These are phyloP conservation scores for Achaetomiella virescens DNA, from an alignment of 495 filamentous ascomycete species.

Conservation along the genomic window DNA sequence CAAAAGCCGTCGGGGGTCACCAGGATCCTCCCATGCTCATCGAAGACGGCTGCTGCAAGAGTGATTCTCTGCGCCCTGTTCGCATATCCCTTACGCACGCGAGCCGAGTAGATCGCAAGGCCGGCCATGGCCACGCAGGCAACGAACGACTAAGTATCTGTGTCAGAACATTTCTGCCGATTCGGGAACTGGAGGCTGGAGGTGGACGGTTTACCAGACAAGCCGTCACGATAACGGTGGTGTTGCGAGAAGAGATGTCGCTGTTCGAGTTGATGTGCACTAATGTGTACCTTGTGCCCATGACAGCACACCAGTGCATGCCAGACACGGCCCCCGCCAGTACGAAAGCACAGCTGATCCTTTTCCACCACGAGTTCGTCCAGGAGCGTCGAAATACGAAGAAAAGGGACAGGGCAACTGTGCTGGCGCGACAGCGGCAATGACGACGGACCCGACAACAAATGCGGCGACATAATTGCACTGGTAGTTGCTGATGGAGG, in stretches of 20 bases:
- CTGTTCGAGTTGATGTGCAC: conserved; percentile 30
- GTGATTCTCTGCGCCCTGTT: conserved; percentile 72
- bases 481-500: conserved; percentile 72
- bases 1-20: conserved; percentile 74
- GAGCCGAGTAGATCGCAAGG: conserved; percentile 49
- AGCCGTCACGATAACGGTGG: conserved; percentile 56
- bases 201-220: conserved; percentile 46
- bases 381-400: conserved; percentile 71
- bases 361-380: conserved; percentile 73
- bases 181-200: neutral
- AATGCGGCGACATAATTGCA: conserved; percentile 50
- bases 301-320: conserved; percentile 82
- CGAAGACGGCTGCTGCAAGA: conserved; percentile 70
- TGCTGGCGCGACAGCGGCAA: conserved; percentile 66
- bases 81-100: conserved; percentile 47
- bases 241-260: conserved; percentile 42
- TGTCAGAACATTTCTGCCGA: neutral
- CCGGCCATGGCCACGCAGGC: conserved; percentile 52
- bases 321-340: conserved; percentile 71
- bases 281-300: conserved; percentile 61
- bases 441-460: conserved; percentile 63
- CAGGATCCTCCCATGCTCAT: conserved; percentile 66
- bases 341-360: conserved; percentile 56
- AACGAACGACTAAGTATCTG: conserved; percentile 44
- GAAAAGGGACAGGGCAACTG: conserved; percentile 63